phyloP scores from a whole-genome alignment of 1,284 basidiomycete species.

The Cryptococcus sp. region DNA sequence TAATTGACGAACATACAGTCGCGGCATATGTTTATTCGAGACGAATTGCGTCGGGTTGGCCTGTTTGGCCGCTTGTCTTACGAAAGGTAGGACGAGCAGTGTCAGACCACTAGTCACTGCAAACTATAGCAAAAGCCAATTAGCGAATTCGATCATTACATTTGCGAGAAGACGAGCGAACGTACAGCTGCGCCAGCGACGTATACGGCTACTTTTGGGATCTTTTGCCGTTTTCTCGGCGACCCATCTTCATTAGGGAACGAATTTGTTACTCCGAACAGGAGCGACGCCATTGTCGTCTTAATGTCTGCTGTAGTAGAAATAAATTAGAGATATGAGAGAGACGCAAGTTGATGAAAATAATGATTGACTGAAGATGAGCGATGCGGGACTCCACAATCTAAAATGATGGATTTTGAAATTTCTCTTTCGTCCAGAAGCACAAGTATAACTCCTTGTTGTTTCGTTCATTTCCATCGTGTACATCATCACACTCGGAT shows the following conservation, averaged over 20 bases:
- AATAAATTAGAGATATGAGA: too few relatives aligned
- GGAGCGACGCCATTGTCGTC: constrained; percentile 14
- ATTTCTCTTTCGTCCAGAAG: too few relatives aligned
- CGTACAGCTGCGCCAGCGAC: constrained; percentile 45
- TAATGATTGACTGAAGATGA: too few relatives aligned
- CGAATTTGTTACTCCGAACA: constrained; percentile 10
- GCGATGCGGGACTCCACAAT: too few relatives aligned
- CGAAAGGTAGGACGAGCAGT: constrained; percentile 37
- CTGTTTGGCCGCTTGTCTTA: constrained; percentile 35
- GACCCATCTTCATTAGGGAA: constrained; percentile 7
- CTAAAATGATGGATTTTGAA: too few relatives aligned
- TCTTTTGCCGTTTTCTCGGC: constrained; percentile 15
- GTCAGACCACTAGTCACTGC: constrained; percentile 42
- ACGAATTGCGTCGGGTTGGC: constrained; percentile 29
- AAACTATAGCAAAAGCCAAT: constrained; percentile 22
- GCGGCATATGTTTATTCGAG: constrained; percentile 19
- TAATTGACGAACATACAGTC: not conserved
- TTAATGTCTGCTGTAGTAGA: not conserved
- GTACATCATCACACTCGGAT: too few relatives aligned
- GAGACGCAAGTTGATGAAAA: too few relatives aligned
- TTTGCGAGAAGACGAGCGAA: constrained; percentile 5
- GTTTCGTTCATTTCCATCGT: not conserved
- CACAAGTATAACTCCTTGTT: not conserved
- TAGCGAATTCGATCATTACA: not conserved
- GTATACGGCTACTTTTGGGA: constrained; percentile 43